A percentile compares a stretch with the other conserved stretches of the same genome.
Conservation (phyloP, 2,329 filamentous ascomycete species). For the Leptosphaerulina australis region DNA sequence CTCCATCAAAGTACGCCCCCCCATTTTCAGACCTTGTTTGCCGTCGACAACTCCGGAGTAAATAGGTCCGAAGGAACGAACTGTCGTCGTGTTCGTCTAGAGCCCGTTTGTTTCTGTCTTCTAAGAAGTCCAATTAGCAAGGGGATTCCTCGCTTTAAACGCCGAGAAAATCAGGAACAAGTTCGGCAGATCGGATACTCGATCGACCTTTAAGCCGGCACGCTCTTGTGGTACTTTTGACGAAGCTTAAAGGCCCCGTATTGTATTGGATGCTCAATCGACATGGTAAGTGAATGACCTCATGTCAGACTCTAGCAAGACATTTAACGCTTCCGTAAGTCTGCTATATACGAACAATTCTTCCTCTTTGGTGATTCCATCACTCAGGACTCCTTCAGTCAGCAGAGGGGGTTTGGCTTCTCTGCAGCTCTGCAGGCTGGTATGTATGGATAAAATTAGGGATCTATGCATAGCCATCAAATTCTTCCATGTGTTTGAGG, state of each 20-base stretch:
- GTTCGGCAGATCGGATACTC: background rate
- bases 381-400: slow-evolving; percentile 69
- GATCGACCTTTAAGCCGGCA: slow-evolving; percentile 8
- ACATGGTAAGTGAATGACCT: slow-evolving; percentile 18
- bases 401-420: slow-evolving; percentile 74
- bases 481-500: slow-evolving; percentile 4
- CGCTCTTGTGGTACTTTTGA: slow-evolving; percentile 19
- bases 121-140: background rate
- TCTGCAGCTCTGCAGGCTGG: slow-evolving; percentile 72
- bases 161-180: background rate
- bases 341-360: slow-evolving; percentile 51
- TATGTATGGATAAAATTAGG: slow-evolving; percentile 52
- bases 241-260: slow-evolving; percentile 14
- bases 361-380: slow-evolving; percentile 92
- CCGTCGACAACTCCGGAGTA: slow-evolving; percentile 10
- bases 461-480: background rate
- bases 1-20: slow-evolving; percentile 13
- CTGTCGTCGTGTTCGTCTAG: background rate
- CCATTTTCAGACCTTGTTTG: slow-evolving; percentile 10
- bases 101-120: slow-evolving; percentile 6
- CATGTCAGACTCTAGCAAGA: background rate
- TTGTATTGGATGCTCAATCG: slow-evolving; percentile 1
- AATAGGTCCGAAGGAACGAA: slow-evolving; percentile 5
- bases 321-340: slow-evolving; percentile 21
- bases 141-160: background rate